Conservation (phyloP, 108 stramenopile species). For the Mayamaea pseudoterrestris region DNA sequence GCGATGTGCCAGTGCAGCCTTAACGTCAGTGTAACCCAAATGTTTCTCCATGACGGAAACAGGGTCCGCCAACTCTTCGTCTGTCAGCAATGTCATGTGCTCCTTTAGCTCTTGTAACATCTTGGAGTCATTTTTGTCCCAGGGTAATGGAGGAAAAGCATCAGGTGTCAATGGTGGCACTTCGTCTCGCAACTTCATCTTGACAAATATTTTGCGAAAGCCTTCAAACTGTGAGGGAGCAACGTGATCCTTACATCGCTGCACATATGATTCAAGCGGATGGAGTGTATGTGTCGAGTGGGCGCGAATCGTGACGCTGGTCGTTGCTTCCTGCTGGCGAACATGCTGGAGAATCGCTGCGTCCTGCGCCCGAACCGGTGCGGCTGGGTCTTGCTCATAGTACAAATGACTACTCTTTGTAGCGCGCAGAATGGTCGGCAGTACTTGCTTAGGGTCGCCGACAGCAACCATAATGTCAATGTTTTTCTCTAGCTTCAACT, state of each 20-base stretch:
- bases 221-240: constrained; percentile 18
- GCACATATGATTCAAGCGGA: constrained; percentile 17
- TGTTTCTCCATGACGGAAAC: too few relatives aligned
- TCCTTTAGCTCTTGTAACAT: neutral
- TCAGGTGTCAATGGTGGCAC: constrained; percentile 6
- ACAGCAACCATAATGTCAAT: constrained; percentile 54
- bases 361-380: constrained; percentile 6
- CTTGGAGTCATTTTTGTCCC: neutral
- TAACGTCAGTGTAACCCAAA: constrained; percentile 9
- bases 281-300: constrained; percentile 25
- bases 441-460: constrained; percentile 66
- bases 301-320: neutral
- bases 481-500: constrained; percentile 49
- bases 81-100: constrained; percentile 9
- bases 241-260: constrained; percentile 8
- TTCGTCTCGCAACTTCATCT: constrained; percentile 5
- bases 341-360: neutral
- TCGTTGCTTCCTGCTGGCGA: neutral
- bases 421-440: constrained; percentile 51
- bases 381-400: constrained; percentile 40
- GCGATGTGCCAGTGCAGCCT: neutral
- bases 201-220: constrained; percentile 24
- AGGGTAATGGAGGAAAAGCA: constrained; percentile 11
- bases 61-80: too few relatives aligned
- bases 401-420: constrained; percentile 52